Base-by-base conservation (phyloP, 164 flowering plant species). In the Cinnamomum micranthum region DNA sequence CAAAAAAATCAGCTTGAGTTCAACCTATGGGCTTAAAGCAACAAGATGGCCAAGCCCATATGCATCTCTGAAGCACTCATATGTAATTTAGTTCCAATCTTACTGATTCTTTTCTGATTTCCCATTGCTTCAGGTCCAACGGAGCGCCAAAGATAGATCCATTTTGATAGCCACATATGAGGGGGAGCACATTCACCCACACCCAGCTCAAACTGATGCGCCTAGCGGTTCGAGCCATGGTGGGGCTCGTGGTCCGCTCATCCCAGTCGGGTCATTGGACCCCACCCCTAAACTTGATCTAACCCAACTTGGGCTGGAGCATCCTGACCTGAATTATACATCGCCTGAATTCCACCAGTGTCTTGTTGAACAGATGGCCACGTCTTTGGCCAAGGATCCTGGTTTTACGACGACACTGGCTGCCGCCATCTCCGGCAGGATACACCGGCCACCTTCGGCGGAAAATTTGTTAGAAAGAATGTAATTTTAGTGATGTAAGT, bases 111-210 rank as follows among this genome's bases (percentile, higher is more conserved):
- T 25, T 24, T 12, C 11, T 13, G 4, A 27, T 14, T 79, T 27
- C 55, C 31, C 28, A 27, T 15, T 33, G 77, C 19, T 27, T 7
- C 55, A 88, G 90, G 90, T 87, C 23, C 92, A 87, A 71, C 80
- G 87, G 77, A 77, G 82, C 47, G 24, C 70, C 15, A 84, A 83
- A 33, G 89, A 88, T 68, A 33, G 63, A 10, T 76, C 85, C 0
- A 4, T 87, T 23, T 28, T 87, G 1, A 74, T 85, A 2, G 91
- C 87, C 50, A 88, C 85, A 1, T 88, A 88, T 35, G 91, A 88
- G 69, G 91, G 91, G 58, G 83, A 85, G 68, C 91, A 88, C 80
- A 87, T 74, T 74, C 91, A 88, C 28, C 82, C 82, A 4, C 76
- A 74, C 28, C 80, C 83, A 0, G 65, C 82, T 65, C 69, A 17